A percentile compares a stretch with the other conserved stretches of the same genome.
These are phyloP conservation scores for Wakefieldia striispora DNA, from an alignment of 768 basidiomycete genomes.

Conservation along the genomic window DNA sequence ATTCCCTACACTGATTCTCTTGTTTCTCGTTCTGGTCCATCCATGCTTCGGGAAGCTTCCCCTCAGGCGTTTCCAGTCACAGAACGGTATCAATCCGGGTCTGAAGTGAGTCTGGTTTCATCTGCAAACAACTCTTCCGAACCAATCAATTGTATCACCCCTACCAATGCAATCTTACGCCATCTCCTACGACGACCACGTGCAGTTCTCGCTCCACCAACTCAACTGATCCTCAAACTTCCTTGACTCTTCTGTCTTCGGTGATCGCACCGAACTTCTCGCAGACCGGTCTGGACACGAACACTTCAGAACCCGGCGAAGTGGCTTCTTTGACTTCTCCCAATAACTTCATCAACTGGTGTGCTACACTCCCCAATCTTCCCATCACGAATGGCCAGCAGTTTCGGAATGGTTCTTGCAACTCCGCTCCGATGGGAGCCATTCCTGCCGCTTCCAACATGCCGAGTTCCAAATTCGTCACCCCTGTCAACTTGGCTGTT, in stretches of 20 bases:
- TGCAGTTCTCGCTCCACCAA: conserved; percentile 16
- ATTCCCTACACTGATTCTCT: conserved; percentile 8
- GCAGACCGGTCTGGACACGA: conserved; percentile 45
- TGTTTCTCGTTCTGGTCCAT: conserved; percentile 32
- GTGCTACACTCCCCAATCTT: conserved; percentile 41
- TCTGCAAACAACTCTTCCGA: neutral
- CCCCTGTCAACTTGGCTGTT: conserved; percentile 43
- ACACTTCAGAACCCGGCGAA: conserved; percentile 40
- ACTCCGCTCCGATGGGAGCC: conserved; percentile 59
- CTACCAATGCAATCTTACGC: conserved; percentile 19
- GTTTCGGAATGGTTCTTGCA: conserved; percentile 51
- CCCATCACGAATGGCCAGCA: conserved; percentile 63
- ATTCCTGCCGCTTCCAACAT: conserved; percentile 49
- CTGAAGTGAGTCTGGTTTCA: conserved; percentile 36
- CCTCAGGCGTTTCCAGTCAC: conserved; percentile 26
- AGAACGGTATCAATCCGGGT: conserved; percentile 41
- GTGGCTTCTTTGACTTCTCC: conserved; percentile 55
- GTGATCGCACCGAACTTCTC: conserved; percentile 58
- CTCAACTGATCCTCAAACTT: conserved; percentile 20
- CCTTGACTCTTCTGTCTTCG: conserved; percentile 40
- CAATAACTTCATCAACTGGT: conserved; percentile 78
- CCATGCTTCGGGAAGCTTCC: conserved; percentile 35
- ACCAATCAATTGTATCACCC: conserved; percentile 14
- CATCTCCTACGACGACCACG: conserved; percentile 7
- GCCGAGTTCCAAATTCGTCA: conserved; percentile 54